Base-by-base conservation (phyloP, 2,329 filamentous ascomycete species). In the Cercospora sp. region DNA sequence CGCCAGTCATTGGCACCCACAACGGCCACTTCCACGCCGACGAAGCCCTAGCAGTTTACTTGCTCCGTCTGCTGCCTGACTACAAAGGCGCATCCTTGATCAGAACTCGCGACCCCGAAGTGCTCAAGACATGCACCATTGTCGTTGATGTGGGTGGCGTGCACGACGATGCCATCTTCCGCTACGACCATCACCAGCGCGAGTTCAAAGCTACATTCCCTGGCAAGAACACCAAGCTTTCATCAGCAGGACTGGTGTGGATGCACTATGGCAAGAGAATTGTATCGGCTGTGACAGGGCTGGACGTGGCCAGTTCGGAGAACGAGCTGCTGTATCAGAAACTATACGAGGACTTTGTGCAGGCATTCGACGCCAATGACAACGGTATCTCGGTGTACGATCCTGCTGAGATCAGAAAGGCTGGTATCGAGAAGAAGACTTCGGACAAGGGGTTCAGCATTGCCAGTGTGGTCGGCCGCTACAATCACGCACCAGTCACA, bases 11-110 rank as follows among this genome's bases (percentile, higher is more conserved):
- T 79, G 95, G 94, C 78, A 99, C 95, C 32, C 95, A 99, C 87
- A 97, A 91, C 83, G 95, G 95, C 74, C 93, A 97, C 85, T 99
- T 99, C 87, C 95, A 99, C 84, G 95, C 95, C 80, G 95, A 99
- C 81, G 95, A 99, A 84, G 94, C 95, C 69, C 89, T 99, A 53
- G 95, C 95, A 67, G 94, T 99, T 72, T 93, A 97, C 85, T 93
- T 99, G 85, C 91, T 99, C 74, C 93, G 93, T 72, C 87, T 91
- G 66, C 90, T 98, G 18, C 94, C 95, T 24, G 83, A 89, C 68
- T 99, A 98, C 84, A 80, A 85, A 66, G 82, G 86, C 74, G 90
- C 93, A 28, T 79, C 85, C 53, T 90, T 99, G 53, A 85, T 97
- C 61, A 93, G 95, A 74, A 97, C 94, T 59, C 91, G 95, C 76